Evolutionary conservation across 306 rosid genomes (phyloP).

Genomic region (Prunus dulcis): DNA sequence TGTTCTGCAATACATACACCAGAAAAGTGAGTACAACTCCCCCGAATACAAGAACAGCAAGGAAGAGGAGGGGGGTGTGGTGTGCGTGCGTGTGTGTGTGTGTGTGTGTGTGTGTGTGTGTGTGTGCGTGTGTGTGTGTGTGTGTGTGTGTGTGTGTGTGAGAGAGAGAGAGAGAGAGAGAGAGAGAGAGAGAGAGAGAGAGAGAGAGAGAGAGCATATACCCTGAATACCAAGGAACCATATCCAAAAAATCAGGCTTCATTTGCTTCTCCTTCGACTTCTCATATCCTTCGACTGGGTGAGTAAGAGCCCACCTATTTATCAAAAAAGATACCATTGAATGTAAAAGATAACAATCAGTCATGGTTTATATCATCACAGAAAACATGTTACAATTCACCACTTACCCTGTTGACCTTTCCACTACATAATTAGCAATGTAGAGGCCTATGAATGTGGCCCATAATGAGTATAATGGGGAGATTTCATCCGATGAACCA

Average conservation of each 20-base stretch:
- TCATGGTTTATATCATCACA: neutral
- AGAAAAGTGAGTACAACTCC: conserved; percentile 25
- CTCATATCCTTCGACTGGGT: conserved; percentile 79
- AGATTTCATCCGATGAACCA: conserved; percentile 83
- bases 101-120: too few relatives aligned
- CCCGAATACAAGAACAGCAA: neutral
- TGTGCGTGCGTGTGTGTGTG: too few relatives aligned
- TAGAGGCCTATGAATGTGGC: conserved; percentile 97
- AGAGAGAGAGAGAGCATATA: conserved; percentile 26
- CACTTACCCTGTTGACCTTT: conserved; percentile 95
- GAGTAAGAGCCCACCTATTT: conserved; percentile 94
- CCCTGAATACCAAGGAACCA: conserved; percentile 99
- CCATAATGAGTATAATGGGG: conserved; percentile 96
- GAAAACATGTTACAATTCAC: neutral
- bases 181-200: conserved; percentile 13
- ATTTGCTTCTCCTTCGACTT: conserved; percentile 81
- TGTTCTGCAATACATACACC: conserved; percentile 63
- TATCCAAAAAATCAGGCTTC: conserved; percentile 91
- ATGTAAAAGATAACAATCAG: neutral
- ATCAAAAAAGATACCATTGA: neutral
- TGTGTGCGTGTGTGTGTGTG: too few relatives aligned
- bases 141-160: too few relatives aligned
- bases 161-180: too few relatives aligned
- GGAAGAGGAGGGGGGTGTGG: neutral
- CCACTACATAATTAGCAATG: conserved; percentile 94